Conservation (phyloP, 2,329 filamentous ascomycete genomes). For the Ceratocystis huliohia region DNA sequence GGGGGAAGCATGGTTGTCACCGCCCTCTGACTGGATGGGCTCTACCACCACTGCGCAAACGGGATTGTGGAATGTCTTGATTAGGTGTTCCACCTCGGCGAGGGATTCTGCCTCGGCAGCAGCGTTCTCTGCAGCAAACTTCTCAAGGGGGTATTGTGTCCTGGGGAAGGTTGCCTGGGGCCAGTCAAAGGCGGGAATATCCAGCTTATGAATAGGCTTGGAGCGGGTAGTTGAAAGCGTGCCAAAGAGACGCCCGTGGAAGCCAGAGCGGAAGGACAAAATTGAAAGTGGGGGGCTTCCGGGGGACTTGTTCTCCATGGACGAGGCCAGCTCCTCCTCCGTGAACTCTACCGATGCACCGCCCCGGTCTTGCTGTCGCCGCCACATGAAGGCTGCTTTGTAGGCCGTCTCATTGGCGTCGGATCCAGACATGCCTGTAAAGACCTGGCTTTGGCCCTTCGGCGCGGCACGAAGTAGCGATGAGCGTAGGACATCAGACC, state of each 20-base stretch:
- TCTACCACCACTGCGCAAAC: slow-evolving; percentile 64
- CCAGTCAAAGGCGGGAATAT: slow-evolving; percentile 83
- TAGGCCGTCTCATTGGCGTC: slow-evolving; percentile 78
- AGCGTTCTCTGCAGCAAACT: slow-evolving; percentile 55
- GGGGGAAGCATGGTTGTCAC: slow-evolving; percentile 70
- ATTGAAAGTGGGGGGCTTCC: slow-evolving; percentile 65
- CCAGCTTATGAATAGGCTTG: slow-evolving; percentile 75
- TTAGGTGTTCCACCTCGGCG: slow-evolving; percentile 57
- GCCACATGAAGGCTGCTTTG: slow-evolving; percentile 79
- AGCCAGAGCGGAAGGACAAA: slow-evolving; percentile 63
- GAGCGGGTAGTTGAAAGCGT: slow-evolving; percentile 65
- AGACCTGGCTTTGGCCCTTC: slow-evolving; percentile 64
- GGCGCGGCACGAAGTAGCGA: slow-evolving; percentile 62
- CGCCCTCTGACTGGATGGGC: slow-evolving; percentile 72
- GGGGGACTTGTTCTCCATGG: slow-evolving; percentile 60
- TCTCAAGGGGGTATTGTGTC: slow-evolving; percentile 63
- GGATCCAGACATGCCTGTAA: slow-evolving; percentile 66
- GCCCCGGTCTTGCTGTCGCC: slow-evolving; percentile 58
- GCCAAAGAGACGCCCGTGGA: slow-evolving; percentile 73
- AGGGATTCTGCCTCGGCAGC: slow-evolving; percentile 61
- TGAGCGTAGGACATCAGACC: slow-evolving; percentile 57
- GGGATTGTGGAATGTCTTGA: slow-evolving; percentile 54
- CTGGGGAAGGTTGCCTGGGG: slow-evolving; percentile 69
- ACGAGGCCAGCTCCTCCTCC: slow-evolving; percentile 51
- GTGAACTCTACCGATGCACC: slow-evolving; percentile 58